Base-by-base conservation (phyloP, 345 rosid species). In the Lumnitzera racemosa region DNA sequence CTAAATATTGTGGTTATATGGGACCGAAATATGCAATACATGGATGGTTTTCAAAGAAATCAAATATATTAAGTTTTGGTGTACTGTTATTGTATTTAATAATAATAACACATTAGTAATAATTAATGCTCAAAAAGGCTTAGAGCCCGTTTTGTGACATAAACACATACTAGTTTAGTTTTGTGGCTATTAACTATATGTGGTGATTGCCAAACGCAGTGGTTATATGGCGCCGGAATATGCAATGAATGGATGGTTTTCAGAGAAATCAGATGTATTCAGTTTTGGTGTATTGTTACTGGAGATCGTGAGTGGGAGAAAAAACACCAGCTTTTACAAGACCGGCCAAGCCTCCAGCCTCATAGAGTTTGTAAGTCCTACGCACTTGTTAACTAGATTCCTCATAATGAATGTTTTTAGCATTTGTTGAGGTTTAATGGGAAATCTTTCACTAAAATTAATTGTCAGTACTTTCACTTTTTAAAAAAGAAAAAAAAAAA, bases 161-260 rank as follows among this genome's bases (percentile, higher is more conserved):
- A 20, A 20, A 20, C 31, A 27, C 31, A 27, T 27, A 5, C 31
- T 27, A 27, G 20, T 27, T 27, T 5, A 27, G 3, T 27, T 27
- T 27, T 5, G 1, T 27, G 5, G 31, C 31, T 27, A 27, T 27
- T 27, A 5, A 27, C 31, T 27, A 27, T 27, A 27, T 63, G 3
- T 48, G n/a, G 46, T 6, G 47, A 47, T 16, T 24, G 13, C 48
- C 8, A 1, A 20, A 47, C 61, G 24, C 63, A 79, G 80, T 51
- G 84, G 87, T 10, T 81, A 71, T 50, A 72, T 72, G 82, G 63
- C 78, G 11, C 80, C 76, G 0, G 83, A 76, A 62, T 76, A 69
- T 50, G 76, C 78, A 61, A 46, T 73, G 71, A 63, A 68, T 66
- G 84, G 83, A 5, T 23, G 51, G 4, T 80, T 80, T 56, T 80